Conservation (phyloP, 768 basidiomycete genomes). For the Rhizopogon vinicolor region DNA sequence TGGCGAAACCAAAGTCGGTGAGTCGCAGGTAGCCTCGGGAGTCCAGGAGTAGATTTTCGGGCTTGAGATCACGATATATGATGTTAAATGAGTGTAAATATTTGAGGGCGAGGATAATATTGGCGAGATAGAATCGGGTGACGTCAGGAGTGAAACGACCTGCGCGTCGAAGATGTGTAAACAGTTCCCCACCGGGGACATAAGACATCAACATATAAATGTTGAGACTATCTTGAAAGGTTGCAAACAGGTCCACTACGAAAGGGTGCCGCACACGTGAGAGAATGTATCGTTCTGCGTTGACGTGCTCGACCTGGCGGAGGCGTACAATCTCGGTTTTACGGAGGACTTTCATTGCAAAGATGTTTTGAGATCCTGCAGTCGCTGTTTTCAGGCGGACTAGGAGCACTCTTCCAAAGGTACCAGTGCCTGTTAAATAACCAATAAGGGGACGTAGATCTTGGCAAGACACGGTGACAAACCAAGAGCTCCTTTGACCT, state of each 20-base stretch:
- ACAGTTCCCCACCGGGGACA: slow-evolving; percentile 95
- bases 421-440: slow-evolving; percentile 76
- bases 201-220: slow-evolving; percentile 98
- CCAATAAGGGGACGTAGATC: slow-evolving; percentile 1
- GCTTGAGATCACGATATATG: slow-evolving; percentile 97
- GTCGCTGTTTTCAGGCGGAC: slow-evolving; percentile 69
- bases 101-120: slow-evolving; percentile 91
- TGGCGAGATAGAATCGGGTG: slow-evolving; percentile 95
- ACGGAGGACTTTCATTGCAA: slow-evolving; percentile 86
- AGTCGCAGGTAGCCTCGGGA: slow-evolving; percentile 90
- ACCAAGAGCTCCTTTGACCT: slow-evolving; percentile 78
- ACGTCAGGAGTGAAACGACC: slow-evolving; percentile 96
- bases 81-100: slow-evolving; percentile 96
- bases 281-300: slow-evolving; percentile 92
- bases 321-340: slow-evolving; percentile 85
- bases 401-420: slow-evolving; percentile 90
- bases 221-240: slow-evolving; percentile 94
- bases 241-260: slow-evolving; percentile 93
- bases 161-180: slow-evolving; percentile 92
- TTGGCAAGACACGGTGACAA: slow-evolving; percentile 14
- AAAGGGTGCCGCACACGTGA: slow-evolving; percentile 92
- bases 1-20: slow-evolving; percentile 98
- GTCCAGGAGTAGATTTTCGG: slow-evolving; percentile 96
- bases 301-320: slow-evolving; percentile 97
- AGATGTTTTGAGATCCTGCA: slow-evolving; percentile 42